Evolutionary conservation across 179 eudicot species (phyloP), one percentile per base, ranked within the genome.

Genomic region (Spinacia oleracea): DNA sequence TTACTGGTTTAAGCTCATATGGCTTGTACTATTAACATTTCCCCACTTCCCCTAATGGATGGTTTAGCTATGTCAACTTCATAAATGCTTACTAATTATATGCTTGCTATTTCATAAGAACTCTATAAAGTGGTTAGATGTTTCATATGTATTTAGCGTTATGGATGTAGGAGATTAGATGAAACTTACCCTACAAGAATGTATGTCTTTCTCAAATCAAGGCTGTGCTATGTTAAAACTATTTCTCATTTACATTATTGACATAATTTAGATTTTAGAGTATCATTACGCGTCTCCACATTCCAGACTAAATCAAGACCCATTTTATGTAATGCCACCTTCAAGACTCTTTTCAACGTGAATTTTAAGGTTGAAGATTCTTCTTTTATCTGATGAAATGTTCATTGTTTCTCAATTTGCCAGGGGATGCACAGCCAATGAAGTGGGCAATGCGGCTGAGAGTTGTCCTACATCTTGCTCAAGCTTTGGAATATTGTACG

Each of bases 361-460:
- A 23, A 20, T 31, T 64, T 29, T 32, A 23, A 16, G 20, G 23
- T 15, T 46, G 11, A 42, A 21, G 18, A 32, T n/a, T 43, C 34
- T 51, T 45, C n/a, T 66, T n/a, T 20, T 69, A 14, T 27, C 64
- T 27, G 45, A 48, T 74, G 18, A 68, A 65, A 34, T 35, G 63
- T 58, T 12, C 42, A 25, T 46, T 58, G 32, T 48, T 63, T 38
- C 72, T 73, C 16, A 11, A 38, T 70, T 46, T 78, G 45, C 74
- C 80, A 93, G 97, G 98, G 98, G 98, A 93, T 72, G 35, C 89
- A 53, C 90, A 90, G 8, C 98, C 97, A 53, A 90, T 92, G 97
- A 90, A 88, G 85, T 93, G 98, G 97, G 89, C 98, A 34, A 93
- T 93, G 97, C 90, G 98, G 73, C 85, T 93, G 77, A 88, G 97